phyloP scores from a whole-genome alignment of 202 grass and related monocot species.

The Digitaria exilis region DNA sequence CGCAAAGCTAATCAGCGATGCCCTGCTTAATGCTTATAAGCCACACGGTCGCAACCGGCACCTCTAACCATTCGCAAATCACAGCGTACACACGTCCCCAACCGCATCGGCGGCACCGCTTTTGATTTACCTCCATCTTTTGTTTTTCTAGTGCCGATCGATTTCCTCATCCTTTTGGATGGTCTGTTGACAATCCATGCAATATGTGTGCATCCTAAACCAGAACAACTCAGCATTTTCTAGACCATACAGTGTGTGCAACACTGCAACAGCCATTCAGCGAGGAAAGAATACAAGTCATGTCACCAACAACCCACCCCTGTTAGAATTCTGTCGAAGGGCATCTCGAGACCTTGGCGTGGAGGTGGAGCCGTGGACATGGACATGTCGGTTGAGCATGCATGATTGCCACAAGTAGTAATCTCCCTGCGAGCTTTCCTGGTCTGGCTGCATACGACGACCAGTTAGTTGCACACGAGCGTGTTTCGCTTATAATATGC shows the following conservation, averaged over 20 bases:
- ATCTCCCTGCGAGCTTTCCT: no score
- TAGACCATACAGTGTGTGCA: background rate
- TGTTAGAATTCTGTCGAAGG: background rate
- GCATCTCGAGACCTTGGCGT: no score
- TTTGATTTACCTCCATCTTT: no score
- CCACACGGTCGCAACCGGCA: background rate
- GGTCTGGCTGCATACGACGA: no score
- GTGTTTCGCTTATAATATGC: background rate
- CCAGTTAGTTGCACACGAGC: no score
- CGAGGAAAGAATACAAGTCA: background rate
- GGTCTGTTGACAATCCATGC: background rate
- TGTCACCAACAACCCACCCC: background rate
- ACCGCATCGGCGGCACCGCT: background rate
- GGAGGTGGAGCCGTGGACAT: no score
- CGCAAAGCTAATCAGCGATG: background rate
- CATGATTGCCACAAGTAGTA: no score
- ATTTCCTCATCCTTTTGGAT: background rate
- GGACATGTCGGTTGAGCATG: no score
- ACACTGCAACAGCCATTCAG: no score
- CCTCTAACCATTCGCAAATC: background rate
- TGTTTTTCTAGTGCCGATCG: no score
- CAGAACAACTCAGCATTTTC: background rate
- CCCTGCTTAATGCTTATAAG: no score
- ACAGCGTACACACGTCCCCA: no score
- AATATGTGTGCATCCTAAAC: background rate